Conservation (phyloP, 1,284 basidiomycete genomes). For the Papiliotrema nemorosa region DNA sequence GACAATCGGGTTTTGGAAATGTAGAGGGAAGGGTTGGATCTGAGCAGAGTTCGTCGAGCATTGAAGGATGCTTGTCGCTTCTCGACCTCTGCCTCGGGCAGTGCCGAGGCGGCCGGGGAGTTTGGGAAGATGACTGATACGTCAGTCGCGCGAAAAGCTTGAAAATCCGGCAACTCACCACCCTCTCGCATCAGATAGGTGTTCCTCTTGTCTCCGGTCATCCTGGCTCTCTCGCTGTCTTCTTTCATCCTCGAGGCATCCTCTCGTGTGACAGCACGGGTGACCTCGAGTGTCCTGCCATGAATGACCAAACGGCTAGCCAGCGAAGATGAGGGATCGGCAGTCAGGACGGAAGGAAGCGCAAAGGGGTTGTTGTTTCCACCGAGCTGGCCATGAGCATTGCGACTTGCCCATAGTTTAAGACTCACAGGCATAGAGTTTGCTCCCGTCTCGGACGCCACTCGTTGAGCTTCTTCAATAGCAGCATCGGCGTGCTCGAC, state of each 20-base stretch:
- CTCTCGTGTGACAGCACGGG: conserved; percentile 84
- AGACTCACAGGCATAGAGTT: conserved; percentile 42
- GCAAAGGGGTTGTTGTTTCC: conserved; percentile 72
- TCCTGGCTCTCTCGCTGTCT: conserved; percentile 73
- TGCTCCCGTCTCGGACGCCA: conserved; percentile 58
- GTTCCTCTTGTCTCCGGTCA: conserved; percentile 93
- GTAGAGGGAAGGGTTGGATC: conserved; percentile 87
- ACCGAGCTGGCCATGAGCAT: conserved; percentile 44
- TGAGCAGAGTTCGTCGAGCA: conserved; percentile 71
- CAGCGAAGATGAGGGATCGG: conserved; percentile 86
- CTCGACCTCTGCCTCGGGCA: conserved; percentile 72
- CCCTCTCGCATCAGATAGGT: conserved; percentile 95
- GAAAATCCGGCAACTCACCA: conserved; percentile 55
- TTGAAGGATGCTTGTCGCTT: conserved; percentile 78
- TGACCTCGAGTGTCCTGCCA: conserved; percentile 86
- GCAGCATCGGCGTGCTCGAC: conserved; percentile 82
- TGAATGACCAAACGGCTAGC: conserved; percentile 83
- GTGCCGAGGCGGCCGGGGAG: conserved; percentile 66
- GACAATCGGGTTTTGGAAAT: conserved; percentile 91
- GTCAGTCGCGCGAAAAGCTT: not conserved
- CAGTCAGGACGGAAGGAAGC: conserved; percentile 80
- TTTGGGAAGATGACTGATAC: conserved; percentile 77
- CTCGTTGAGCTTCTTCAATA: conserved; percentile 72
- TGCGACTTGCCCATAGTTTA: conserved; percentile 16
- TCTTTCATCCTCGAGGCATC: conserved; percentile 82